Percentiles rank a stretch among this genome's conserved stretches.
These are phyloP conservation scores for Leishmania major DNA, from an alignment of 208 protist species.

Conservation along the genomic window DNA sequence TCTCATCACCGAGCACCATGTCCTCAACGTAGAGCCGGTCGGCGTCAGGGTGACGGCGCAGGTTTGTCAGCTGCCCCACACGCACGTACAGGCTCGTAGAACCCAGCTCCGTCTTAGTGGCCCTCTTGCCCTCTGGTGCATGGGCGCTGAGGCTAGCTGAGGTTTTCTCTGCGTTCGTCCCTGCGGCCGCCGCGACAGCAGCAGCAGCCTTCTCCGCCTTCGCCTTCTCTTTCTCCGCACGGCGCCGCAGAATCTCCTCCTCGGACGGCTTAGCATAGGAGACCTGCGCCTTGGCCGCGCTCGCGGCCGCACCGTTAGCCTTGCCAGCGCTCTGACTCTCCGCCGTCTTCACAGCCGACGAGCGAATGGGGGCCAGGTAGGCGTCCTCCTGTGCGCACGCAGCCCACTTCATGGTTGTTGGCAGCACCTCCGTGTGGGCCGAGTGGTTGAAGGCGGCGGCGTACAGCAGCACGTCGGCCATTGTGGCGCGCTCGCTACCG, in stretches of 20 bases:
- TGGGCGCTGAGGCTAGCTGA: neutral
- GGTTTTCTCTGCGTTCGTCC: neutral
- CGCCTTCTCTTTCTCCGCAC: constrained; percentile 74
- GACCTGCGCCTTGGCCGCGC: constrained; percentile 16
- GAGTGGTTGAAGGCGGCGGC: constrained; percentile 57
- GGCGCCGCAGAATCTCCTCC: constrained; percentile 81
- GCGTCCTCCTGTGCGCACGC: constrained; percentile 43
- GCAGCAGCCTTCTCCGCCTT: constrained; percentile 66
- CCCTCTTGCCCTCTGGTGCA: constrained; percentile 10
- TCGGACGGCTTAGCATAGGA: constrained; percentile 75
- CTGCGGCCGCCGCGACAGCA: constrained; percentile 15
- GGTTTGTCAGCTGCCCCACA: constrained; percentile 84
- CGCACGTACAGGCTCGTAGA: constrained; percentile 56
- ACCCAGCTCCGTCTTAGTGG: constrained; percentile 31
- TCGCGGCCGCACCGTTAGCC: constrained; percentile 6
- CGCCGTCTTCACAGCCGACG: constrained; percentile 10
- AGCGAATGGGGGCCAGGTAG: constrained; percentile 42
- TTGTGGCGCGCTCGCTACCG: constrained; percentile 51
- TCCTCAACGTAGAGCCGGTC: constrained; percentile 92
- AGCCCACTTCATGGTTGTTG: constrained; percentile 46
- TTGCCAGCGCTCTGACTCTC: constrained; percentile 4
- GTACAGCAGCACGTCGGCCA: constrained; percentile 80
- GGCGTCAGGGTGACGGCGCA: constrained; percentile 82
- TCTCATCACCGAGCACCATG: constrained; percentile 91
- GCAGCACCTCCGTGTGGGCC: constrained; percentile 27